Conservation (phyloP, 2,329 filamentous ascomycete genomes). For the Cytospora leucostoma region DNA sequence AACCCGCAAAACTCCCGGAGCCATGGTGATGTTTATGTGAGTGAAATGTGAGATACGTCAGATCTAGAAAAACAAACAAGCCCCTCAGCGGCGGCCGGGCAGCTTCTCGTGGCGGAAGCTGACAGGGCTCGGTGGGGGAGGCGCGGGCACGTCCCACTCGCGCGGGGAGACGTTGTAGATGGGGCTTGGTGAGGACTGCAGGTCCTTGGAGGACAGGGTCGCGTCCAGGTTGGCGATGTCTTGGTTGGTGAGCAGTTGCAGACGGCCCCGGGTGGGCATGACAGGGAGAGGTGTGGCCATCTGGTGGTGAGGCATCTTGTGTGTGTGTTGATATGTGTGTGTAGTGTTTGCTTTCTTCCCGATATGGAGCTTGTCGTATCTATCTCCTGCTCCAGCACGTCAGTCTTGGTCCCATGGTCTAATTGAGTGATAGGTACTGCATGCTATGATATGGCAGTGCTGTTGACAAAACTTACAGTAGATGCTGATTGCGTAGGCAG, state of each 20-base stretch:
- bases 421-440: not conserved
- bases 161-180: constrained; percentile 55
- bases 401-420: not conserved
- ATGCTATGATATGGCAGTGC: not conserved
- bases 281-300: constrained; percentile 50
- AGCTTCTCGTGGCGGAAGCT: constrained; percentile 49
- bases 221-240: constrained; percentile 57
- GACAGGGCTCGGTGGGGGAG: constrained; percentile 65
- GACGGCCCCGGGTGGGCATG: constrained; percentile 48
- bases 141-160: constrained; percentile 65
- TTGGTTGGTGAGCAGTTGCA: constrained; percentile 48
- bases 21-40: not conserved
- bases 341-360: not conserved
- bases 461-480: not conserved
- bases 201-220: constrained; percentile 48
- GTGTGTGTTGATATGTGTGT: not conserved
- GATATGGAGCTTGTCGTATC: not conserved
- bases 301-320: constrained; percentile 46
- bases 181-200: constrained; percentile 46
- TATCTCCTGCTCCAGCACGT: not conserved
- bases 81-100: constrained; percentile 7
- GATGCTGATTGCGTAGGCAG: not conserved
- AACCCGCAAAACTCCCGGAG: constrained; percentile 10
- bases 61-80: not conserved
- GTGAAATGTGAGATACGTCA: constrained; percentile 10